phyloP scores from a whole-genome alignment of 208 protist genomes.

The Trypanosoma scelopori region DNA sequence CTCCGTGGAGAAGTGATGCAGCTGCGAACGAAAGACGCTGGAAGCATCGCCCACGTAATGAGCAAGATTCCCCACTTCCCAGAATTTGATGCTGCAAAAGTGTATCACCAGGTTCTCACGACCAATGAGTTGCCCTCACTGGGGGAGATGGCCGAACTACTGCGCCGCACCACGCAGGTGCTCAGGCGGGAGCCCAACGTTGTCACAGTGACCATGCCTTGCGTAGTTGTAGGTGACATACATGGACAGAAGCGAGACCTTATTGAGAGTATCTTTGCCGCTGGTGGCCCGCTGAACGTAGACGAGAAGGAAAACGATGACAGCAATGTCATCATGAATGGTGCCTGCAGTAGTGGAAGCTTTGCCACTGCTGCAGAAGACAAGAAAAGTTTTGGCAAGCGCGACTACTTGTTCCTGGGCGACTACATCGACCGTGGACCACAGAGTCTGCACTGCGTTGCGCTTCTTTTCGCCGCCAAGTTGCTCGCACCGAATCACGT shows the following conservation, averaged over 20 bases:
- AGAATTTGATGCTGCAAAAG: slow-evolving; percentile 46
- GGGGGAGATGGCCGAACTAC: slow-evolving; percentile 76
- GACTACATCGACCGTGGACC: slow-evolving; percentile 99
- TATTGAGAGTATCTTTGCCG: slow-evolving; percentile 57
- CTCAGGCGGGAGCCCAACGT: slow-evolving; percentile 95
- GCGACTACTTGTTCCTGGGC: slow-evolving; percentile 98
- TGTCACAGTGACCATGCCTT: slow-evolving; percentile 94
- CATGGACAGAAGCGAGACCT: slow-evolving; percentile 86
- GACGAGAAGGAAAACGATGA: not conserved
- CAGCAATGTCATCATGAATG: no score
- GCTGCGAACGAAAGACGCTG: not conserved
- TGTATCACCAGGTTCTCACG: slow-evolving; percentile 61
- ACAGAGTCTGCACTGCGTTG: slow-evolving; percentile 94
- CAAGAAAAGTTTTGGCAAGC: slow-evolving; percentile 4
- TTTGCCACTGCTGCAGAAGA: not conserved
- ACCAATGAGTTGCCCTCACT: slow-evolving; percentile 57
- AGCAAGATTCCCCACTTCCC: slow-evolving; percentile 2
- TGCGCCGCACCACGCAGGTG: slow-evolving; percentile 63
- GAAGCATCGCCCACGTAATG: not conserved
- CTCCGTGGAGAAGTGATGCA: slow-evolving; percentile 17
- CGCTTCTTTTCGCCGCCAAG: slow-evolving; percentile 96
- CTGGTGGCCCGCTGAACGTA: slow-evolving; percentile 51
- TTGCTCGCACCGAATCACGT: slow-evolving; percentile 97
- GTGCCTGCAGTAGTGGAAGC: not conserved
- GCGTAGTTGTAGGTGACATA: slow-evolving; percentile 87